A percentile compares a stretch with the other conserved stretches of the same genome.
Evolutionary conservation across 1,139 yeast genomes (phyloP).

Genomic region (Magnusiomyces sp.): DNA sequence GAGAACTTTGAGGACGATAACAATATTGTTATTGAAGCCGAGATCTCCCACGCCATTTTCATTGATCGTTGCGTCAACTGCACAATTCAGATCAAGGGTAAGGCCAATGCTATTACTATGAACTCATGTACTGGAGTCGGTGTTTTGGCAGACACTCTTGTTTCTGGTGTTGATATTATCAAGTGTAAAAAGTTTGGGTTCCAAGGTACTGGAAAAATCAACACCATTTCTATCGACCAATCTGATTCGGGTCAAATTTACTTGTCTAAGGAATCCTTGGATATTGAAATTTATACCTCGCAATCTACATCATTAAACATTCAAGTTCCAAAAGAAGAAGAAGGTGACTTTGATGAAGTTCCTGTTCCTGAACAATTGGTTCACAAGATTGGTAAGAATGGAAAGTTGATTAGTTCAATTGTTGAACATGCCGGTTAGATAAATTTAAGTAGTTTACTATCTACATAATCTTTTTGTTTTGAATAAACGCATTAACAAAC

Average conservation of each 20-base stretch:
- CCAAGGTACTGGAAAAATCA: constrained; percentile 73
- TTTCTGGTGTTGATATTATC: constrained; percentile 83
- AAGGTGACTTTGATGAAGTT: constrained; percentile 56
- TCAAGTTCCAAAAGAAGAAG: constrained; percentile 59
- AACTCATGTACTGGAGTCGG: constrained; percentile 67
- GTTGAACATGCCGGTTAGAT: constrained; percentile 51
- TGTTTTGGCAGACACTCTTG: constrained; percentile 71
- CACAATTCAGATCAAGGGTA: constrained; percentile 80
- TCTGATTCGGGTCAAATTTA: constrained; percentile 80
- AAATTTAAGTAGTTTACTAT: too few species aligned
- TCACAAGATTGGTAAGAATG: constrained; percentile 43
- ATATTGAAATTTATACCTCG: constrained; percentile 71
- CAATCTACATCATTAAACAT: constrained; percentile 78
- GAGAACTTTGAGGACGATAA: constrained; percentile 62
- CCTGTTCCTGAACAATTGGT: constrained; percentile 86
- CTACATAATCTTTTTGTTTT: too few species aligned
- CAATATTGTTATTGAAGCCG: constrained; percentile 63
- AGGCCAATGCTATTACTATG: constrained; percentile 79
- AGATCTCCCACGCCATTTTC: constrained; percentile 80
- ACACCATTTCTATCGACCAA: constrained; percentile 80
- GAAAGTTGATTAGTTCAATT: constrained; percentile 42
- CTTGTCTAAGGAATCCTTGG: constrained; percentile 60
- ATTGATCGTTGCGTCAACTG: constrained; percentile 71
- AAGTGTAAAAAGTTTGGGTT: constrained; percentile 75
- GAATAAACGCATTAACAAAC: not conserved